Base-by-base conservation (phyloP, 345 rosid species). In the Linum lewisii region DNA sequence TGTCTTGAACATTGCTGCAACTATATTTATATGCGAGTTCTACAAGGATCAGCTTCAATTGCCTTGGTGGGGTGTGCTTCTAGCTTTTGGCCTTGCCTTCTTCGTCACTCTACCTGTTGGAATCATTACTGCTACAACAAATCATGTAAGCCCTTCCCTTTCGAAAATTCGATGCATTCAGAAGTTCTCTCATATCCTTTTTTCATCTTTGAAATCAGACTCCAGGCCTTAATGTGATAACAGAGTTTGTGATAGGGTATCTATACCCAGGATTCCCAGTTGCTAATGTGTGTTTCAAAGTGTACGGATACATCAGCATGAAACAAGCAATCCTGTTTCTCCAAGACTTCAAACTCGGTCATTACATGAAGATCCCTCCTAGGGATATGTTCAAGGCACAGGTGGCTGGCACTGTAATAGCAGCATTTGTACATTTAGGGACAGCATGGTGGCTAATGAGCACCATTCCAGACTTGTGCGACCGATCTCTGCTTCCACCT, bases 401-500 rank as follows among this genome's bases (percentile, higher is more conserved):
- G 78, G 98, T 86, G 21, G 38, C 57, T 58, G 21, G 8, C 19
- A 18, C n/a, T 51, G 21, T n/a, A n/a, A n/a, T n/a, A 51, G n/a
- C 1, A 19, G 11, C 21, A 52, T 24, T 5, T 20, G 23, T 24
- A 20, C 7, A 16, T 15, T 68, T 93, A 63, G 37, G 71, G 69
- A 93, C 99, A 2, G 97, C 99, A 29, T 89, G 99, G 99, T 93
- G 99, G 99, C 81, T 93, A 59, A 75, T 93, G 92, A 97, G 87
- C 69, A 83, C 85, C 21, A 93, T 93, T 55, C 55, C 99, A 0
- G 79, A 85, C 68, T 80, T 89, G 59, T 93, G 97, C 5, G 87
- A 84, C 22, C 65, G 88, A n/a, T n/a, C n/a, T n/a, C n/a, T 19
- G 68, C 84, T 20, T 73, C 87, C 58, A 71, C 95, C n/a, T n/a